Conservation (phyloP, 176 grass and related monocot genomes). For the Aegilops sharonensis region DNA sequence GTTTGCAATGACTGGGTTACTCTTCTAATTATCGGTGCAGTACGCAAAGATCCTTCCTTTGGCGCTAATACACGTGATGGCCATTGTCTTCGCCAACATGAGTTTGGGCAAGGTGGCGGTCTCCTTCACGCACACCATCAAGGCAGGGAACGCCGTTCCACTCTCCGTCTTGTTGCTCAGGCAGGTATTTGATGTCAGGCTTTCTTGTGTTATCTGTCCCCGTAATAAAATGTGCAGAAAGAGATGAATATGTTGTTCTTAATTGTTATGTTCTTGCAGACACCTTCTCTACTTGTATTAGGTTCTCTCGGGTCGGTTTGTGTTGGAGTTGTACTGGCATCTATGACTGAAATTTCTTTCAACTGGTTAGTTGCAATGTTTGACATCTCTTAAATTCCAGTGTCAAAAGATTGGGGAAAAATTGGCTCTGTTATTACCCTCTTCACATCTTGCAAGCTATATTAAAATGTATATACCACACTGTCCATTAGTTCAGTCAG, state of each 20-base stretch:
- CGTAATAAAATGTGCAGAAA: not conserved
- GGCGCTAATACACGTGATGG: constrained; percentile 67
- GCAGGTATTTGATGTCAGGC: constrained; percentile 36
- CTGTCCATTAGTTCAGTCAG: not conserved
- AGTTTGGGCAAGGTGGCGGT: constrained; percentile 85
- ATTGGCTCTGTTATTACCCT: not conserved
- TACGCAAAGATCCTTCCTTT: constrained; percentile 57
- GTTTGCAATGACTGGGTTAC: not conserved
- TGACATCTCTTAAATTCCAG: not conserved
- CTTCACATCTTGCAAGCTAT: not conserved
- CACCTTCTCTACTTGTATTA: constrained; percentile 48
- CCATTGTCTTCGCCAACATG: constrained; percentile 80
- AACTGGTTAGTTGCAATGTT: constrained; percentile 63
- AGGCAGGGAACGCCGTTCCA: constrained; percentile 79
- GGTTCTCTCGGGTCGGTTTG: constrained; percentile 67
- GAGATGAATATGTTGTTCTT: not conserved
- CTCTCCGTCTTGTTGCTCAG: constrained; percentile 75
- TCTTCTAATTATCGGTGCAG: constrained; percentile 42
- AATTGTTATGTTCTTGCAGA: constrained; percentile 40
- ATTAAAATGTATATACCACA: not conserved
- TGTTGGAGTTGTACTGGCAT: constrained; percentile 81
- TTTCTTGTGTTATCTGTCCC: not conserved
- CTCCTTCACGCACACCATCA: constrained; percentile 94
- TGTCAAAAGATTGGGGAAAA: not conserved
- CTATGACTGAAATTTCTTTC: constrained; percentile 92